phyloP scores from a whole-genome alignment of 2,329 filamentous ascomycete species.

The Pseudogymnoascus sp. region DNA sequence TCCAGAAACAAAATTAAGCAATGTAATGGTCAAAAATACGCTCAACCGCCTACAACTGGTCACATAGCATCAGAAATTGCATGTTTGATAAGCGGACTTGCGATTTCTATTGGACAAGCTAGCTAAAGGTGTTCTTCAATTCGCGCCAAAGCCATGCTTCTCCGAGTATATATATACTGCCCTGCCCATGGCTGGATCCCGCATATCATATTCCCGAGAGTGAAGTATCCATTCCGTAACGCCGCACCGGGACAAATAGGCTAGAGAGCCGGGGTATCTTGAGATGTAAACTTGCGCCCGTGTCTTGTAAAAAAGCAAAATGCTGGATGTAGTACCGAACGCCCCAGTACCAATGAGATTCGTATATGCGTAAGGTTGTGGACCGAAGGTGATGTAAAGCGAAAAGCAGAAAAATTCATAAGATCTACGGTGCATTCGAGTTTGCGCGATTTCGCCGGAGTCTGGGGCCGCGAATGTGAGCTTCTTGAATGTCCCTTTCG shows the following conservation, averaged over 20 bases:
- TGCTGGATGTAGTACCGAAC: neutral
- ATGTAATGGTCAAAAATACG: neutral
- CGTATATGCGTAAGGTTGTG: neutral
- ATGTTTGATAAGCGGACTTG: neutral
- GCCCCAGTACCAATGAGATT: neutral
- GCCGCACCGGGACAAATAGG: neutral
- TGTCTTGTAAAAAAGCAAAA: neutral
- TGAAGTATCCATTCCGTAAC: neutral
- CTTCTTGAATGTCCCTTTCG: conserved; percentile 1
- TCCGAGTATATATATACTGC: neutral
- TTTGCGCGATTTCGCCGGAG: conserved; percentile 3
- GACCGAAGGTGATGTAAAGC: neutral
- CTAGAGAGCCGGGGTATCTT: neutral
- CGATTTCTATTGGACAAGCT: neutral
- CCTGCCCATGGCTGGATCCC: neutral
- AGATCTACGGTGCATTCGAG: neutral
- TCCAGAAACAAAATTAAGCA: neutral
- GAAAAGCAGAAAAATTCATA: neutral
- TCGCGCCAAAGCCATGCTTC: neutral
- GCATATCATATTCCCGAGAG: neutral
- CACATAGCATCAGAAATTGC: neutral
- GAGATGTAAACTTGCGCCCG: neutral
- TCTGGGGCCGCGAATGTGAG: neutral
- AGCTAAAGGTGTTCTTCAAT: neutral
- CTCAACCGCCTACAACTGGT: neutral